These are phyloP conservation scores for Citrus trifoliata DNA, from an alignment of 345 rosid genomes.

Conservation along the genomic window DNA sequence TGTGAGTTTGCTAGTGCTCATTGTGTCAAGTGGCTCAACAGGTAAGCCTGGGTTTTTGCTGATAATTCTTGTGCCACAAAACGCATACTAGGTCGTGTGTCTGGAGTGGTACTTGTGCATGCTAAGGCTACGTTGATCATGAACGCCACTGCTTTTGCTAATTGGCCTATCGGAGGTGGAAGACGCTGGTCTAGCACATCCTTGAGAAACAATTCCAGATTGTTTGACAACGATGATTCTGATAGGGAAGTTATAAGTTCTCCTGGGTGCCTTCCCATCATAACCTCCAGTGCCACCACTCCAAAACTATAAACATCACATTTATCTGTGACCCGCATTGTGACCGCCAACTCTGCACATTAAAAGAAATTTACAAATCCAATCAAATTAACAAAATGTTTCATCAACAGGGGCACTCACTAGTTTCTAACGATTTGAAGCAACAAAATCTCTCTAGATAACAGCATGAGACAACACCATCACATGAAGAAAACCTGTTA, in stretches of 20 bases:
- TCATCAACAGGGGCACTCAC: background rate
- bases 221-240: slow-evolving; percentile 11
- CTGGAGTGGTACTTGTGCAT: slow-evolving; percentile 35
- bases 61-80: slow-evolving; percentile 57
- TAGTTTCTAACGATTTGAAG: background rate
- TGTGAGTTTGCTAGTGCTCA: slow-evolving; percentile 31
- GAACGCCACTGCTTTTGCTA: slow-evolving; percentile 46
- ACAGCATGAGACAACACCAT: background rate
- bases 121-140: slow-evolving; percentile 39
- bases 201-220: slow-evolving; percentile 28
- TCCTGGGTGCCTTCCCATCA: slow-evolving; percentile 72
- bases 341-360: slow-evolving; percentile 38
- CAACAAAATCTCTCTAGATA: background rate
- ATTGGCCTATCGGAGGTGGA: slow-evolving; percentile 35
- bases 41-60: slow-evolving; percentile 28
- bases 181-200: slow-evolving; percentile 53
- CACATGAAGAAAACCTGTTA: background rate
- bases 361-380: background rate
- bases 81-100: slow-evolving; percentile 54
- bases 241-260: slow-evolving; percentile 38
- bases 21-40: slow-evolving; percentile 26
- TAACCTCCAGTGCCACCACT: slow-evolving; percentile 53
- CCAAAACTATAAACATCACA: slow-evolving; percentile 66
- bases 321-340: slow-evolving; percentile 42
- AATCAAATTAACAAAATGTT: background rate